Percentiles rank a stretch among this genome's conserved stretches.
Conservation (phyloP, 257 asterid genomes). For the Apocynum venetum region DNA sequence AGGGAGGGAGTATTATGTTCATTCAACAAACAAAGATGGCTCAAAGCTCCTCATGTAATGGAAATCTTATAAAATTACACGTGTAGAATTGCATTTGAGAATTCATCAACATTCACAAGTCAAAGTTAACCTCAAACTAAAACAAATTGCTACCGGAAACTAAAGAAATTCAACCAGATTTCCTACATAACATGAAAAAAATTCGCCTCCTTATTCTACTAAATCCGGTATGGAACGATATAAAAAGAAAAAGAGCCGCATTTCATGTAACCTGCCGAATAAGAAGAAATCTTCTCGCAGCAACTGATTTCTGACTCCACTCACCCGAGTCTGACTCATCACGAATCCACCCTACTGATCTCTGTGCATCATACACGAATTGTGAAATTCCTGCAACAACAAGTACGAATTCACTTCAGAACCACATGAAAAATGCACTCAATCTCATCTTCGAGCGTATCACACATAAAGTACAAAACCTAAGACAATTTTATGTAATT, state of each 20-base stretch:
- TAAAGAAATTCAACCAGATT: neutral
- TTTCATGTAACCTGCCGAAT: conserved; percentile 43
- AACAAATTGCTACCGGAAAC: neutral
- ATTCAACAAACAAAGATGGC: neutral
- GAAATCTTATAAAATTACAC: neutral
- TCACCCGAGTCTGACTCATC: conserved; percentile 57
- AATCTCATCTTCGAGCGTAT: neutral
- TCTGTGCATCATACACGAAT: conserved; percentile 70
- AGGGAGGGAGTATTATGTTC: neutral
- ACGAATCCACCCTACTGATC: conserved; percentile 69
- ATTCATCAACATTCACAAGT: neutral
- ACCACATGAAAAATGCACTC: neutral
- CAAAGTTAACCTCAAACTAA: neutral
- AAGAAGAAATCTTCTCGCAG: conserved; percentile 48
- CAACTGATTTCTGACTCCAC: conserved; percentile 25
- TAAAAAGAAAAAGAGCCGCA: neutral
- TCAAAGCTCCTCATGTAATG: neutral
- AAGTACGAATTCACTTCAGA: neutral
- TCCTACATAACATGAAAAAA: neutral
- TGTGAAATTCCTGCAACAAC: conserved; percentile 60
- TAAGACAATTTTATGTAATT: neutral
- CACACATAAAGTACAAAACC: neutral
- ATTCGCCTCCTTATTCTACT: conserved; percentile 1
- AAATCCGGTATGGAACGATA: neutral
- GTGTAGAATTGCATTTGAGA: neutral